phyloP scores from a whole-genome alignment of 352 stramenopile genomes.

The Elongisporangium undulatum region DNA sequence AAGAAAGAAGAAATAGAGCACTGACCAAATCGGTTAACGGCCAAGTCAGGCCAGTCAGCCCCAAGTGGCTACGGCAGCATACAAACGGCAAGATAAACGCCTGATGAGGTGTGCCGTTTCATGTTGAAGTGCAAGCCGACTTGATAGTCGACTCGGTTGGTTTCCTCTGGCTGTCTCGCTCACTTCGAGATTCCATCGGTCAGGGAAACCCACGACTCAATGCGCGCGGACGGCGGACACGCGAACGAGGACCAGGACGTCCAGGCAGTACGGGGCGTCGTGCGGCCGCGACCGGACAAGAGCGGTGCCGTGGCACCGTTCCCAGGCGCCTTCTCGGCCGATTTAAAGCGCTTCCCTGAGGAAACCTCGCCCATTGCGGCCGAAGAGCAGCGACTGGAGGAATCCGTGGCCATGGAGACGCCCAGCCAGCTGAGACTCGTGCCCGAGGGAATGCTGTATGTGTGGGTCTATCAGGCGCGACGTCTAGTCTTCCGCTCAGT shows the following conservation, averaged over 20 bases:
- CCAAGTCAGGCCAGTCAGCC: neutral
- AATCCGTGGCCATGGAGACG: neutral
- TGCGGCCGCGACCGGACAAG: neutral
- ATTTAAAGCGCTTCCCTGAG: neutral
- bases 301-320: neutral
- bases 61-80: neutral
- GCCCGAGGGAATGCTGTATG: slow-evolving; percentile 28
- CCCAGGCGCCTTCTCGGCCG: neutral
- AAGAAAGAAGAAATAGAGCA: neutral
- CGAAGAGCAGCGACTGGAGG: neutral
- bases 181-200: neutral
- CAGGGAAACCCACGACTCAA: neutral
- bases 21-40: neutral
- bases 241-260: neutral
- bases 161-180: neutral
- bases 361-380: neutral
- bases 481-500: slow-evolving; percentile 35
- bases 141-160: neutral
- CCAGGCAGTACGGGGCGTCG: neutral
- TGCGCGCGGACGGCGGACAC: neutral
- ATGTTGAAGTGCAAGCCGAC: neutral
- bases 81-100: neutral
- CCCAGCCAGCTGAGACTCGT: neutral
- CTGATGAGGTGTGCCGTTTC: neutral
- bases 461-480: slow-evolving; percentile 50